Evolutionary conservation across 1,139 yeast species (phyloP).

Genomic region (Yamadazyma siamensis): DNA sequence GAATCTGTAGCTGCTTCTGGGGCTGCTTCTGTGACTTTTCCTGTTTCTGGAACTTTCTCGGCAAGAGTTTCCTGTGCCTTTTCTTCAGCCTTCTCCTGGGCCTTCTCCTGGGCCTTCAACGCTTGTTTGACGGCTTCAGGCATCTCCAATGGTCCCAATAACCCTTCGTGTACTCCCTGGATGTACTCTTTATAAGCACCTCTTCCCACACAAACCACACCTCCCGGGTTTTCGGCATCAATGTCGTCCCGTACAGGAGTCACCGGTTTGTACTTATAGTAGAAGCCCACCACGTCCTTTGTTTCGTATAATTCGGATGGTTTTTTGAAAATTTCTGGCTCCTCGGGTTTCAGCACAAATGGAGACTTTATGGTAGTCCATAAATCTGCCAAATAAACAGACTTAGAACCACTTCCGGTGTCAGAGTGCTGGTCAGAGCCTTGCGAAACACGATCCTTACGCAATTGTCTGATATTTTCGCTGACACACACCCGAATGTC

Average conservation of each 20-base stretch:
- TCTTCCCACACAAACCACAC: constrained; percentile 88
- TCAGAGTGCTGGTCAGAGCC: too few relatives aligned
- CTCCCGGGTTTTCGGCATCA: constrained; percentile 55
- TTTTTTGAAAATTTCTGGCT: constrained; percentile 21
- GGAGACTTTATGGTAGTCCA: constrained; percentile 10
- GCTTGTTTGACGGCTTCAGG: constrained; percentile 30
- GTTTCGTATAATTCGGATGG: constrained; percentile 47
- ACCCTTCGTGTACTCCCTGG: constrained; percentile 89
- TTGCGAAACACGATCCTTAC: too few relatives aligned
- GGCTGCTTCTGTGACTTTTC: not conserved
- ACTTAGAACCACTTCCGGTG: constrained; percentile 13
- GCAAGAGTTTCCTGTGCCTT: too few relatives aligned
- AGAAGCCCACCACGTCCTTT: constrained; percentile 58
- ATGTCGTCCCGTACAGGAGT: constrained; percentile 30
- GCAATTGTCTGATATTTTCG: constrained; percentile 68
- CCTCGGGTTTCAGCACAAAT: constrained; percentile 13
- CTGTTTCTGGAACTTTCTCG: constrained; percentile 9
- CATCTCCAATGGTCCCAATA: constrained; percentile 78
- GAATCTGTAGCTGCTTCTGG: not conserved
- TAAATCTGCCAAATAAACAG: constrained; percentile 13
- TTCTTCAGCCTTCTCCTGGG: constrained; percentile 10
- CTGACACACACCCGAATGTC: constrained; percentile 82
- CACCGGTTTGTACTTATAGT: constrained; percentile 34
- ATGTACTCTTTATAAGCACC: constrained; percentile 95
- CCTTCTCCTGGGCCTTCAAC: not conserved